Conservation (phyloP, 768 basidiomycete genomes). For the Russula olivacea region DNA sequence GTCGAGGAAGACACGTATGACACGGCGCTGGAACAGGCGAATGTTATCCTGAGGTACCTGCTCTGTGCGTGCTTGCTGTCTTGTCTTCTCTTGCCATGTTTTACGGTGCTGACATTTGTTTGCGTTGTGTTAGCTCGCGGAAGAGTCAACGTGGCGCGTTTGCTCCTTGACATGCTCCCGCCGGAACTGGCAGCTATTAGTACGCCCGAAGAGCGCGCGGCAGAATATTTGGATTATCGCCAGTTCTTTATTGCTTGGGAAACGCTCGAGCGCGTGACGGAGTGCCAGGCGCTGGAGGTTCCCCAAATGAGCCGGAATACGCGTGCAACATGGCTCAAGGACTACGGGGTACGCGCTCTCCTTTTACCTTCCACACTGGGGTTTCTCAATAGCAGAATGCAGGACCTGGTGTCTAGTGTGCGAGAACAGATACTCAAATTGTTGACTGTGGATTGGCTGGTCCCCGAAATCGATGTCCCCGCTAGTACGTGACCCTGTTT, state of each 20-base stretch:
- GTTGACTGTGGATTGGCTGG: conserved; percentile 74
- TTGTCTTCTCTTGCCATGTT: too few species aligned
- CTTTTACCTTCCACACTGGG: too few species aligned
- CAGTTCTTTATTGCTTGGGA: conserved; percentile 78
- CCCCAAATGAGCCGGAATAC: conserved; percentile 55
- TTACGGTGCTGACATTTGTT: neutral
- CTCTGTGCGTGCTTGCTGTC: conserved; percentile 51
- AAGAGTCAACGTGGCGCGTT: conserved; percentile 60
- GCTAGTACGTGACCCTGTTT: neutral
- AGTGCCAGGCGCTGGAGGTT: conserved; percentile 52
- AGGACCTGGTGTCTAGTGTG: conserved; percentile 59
- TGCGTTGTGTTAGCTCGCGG: conserved; percentile 60
- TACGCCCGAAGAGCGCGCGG: conserved; percentile 66
- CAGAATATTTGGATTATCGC: conserved; percentile 72
- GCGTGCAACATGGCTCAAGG: conserved; percentile 52
- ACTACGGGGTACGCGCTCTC: conserved; percentile 48
- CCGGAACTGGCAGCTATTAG: conserved; percentile 52
- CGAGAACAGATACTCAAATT: conserved; percentile 62
- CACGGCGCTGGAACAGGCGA: conserved; percentile 80
- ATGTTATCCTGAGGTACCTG: conserved; percentile 85
- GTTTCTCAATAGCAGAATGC: conserved; percentile 2
- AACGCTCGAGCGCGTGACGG: conserved; percentile 52
- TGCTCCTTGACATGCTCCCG: conserved; percentile 55
- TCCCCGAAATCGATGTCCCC: conserved; percentile 42
- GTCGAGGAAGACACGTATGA: conserved; percentile 66